Percentiles rank a stretch among this genome's conserved stretches.
phyloP scores from a whole-genome alignment of 768 basidiomycete genomes.

The Naganishia vaughanmartiniae region DNA sequence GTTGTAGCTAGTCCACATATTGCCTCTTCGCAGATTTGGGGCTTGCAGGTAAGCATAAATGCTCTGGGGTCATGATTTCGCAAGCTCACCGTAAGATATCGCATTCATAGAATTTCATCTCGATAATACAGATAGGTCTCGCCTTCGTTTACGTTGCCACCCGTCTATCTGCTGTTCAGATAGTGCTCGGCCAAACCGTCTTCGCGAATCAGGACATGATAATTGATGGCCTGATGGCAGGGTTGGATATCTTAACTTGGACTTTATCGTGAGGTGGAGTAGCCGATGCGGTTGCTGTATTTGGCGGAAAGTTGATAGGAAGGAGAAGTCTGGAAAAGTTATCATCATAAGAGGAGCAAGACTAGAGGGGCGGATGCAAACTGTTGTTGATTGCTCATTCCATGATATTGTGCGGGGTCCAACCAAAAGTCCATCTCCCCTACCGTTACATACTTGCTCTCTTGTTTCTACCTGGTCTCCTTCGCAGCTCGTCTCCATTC shows the following conservation, averaged over 20 bases:
- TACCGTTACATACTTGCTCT: background rate
- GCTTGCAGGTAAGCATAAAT: background rate
- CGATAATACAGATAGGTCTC: background rate
- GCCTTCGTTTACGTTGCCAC: background rate
- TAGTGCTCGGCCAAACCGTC: slow-evolving; percentile 1
- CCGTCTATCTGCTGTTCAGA: slow-evolving; percentile 2
- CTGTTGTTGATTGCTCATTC: background rate
- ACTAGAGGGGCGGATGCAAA: slow-evolving; percentile 16
- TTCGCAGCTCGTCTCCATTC: background rate
- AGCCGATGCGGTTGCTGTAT: too few relatives aligned
- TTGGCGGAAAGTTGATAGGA: too few relatives aligned
- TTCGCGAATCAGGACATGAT: background rate
- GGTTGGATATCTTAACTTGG: background rate
- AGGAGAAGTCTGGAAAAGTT: too few relatives aligned
- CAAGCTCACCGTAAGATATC: background rate
- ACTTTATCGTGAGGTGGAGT: background rate
- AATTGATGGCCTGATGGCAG: background rate
- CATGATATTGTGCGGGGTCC: background rate
- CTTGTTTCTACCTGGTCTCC: background rate
- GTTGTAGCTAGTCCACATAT: background rate
- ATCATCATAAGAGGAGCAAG: too few relatives aligned
- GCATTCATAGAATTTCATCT: background rate
- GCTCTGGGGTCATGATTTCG: too few relatives aligned
- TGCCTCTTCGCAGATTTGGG: background rate
- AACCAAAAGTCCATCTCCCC: too few relatives aligned